Conservation (phyloP, 2,329 filamentous ascomycete genomes). For the Fusarium sp. region DNA sequence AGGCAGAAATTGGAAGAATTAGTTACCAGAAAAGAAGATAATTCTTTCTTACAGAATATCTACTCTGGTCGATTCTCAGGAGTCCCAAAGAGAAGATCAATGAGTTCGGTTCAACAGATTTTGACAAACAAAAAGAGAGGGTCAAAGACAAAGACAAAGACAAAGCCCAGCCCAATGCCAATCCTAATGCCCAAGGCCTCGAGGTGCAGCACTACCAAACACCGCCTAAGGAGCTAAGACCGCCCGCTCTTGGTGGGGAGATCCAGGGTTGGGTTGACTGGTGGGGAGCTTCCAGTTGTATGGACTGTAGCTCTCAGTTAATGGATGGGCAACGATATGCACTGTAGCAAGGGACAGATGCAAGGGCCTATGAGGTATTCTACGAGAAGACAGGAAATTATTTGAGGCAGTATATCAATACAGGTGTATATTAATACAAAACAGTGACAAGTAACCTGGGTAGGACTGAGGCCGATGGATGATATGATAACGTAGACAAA, state of each 20-base stretch:
- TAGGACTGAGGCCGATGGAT: not conserved
- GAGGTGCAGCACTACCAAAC: constrained; percentile 2
- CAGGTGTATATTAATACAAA: not conserved
- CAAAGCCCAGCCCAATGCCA: constrained; percentile 31
- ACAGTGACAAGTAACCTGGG: not conserved
- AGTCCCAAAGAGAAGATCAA: not conserved
- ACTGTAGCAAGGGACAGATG: constrained; percentile 31
- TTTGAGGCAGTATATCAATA: not conserved
- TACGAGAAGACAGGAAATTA: not conserved
- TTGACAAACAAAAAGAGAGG: constrained; percentile 11
- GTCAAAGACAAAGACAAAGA: constrained; percentile 25
- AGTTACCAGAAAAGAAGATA: not conserved
- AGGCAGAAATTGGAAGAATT: not conserved
- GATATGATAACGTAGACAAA: constrained; percentile 12
- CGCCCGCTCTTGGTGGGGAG: constrained; percentile 23
- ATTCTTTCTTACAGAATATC: not conserved
- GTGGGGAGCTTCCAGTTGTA: constrained; percentile 13
- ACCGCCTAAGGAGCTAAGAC: constrained; percentile 27
- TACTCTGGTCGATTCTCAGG: not conserved
- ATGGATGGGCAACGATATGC: constrained; percentile 26
- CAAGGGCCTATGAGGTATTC: constrained; percentile 1
- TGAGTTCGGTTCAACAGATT: not conserved
- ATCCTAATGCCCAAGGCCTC: constrained; percentile 25
- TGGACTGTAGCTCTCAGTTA: constrained; percentile 13
- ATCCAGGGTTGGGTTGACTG: constrained; percentile 21